These are phyloP conservation scores for Botrytis squamosa DNA, from an alignment of 2,329 filamentous ascomycete genomes.

Conservation along the genomic window DNA sequence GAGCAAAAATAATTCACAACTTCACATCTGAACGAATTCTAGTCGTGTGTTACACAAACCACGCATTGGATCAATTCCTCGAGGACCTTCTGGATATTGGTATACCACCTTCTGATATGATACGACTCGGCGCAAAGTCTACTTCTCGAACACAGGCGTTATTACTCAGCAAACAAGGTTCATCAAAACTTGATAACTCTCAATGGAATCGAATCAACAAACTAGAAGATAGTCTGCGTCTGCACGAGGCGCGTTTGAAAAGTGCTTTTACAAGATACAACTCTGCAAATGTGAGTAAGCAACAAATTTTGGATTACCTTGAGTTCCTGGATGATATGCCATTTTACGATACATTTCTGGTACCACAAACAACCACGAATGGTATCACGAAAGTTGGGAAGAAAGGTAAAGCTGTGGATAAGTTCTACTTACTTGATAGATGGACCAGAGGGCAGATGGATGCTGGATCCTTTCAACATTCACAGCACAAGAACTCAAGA, in stretches of 20 bases:
- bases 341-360: conserved; percentile 56
- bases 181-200: conserved; percentile 37
- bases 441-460: conserved; percentile 50
- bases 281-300: conserved; percentile 24
- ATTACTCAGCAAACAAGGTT: conserved; percentile 45
- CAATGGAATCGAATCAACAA: conserved; percentile 46
- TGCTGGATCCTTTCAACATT: conserved; percentile 46
- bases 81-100: conserved; percentile 62
- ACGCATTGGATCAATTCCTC: conserved; percentile 64
- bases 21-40: conserved; percentile 54
- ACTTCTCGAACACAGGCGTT: conserved; percentile 50
- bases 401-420: conserved; percentile 45
- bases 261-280: conserved; percentile 28
- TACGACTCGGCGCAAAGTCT: conserved; percentile 63
- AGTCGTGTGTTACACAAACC: conserved; percentile 67
- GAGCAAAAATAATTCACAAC: conserved; percentile 55
- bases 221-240: conserved; percentile 41
- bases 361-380: conserved; percentile 45
- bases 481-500: conserved; percentile 35
- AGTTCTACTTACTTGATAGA: conserved; percentile 51
- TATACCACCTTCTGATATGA: conserved; percentile 50
- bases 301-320: conserved; percentile 44
- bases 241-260: conserved; percentile 34
- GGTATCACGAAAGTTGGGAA: conserved; percentile 50
- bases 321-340: conserved; percentile 52